Evolutionary conservation across 148 eudicot genomes (phyloP).

Genomic region (Amaranthus palmeri): DNA sequence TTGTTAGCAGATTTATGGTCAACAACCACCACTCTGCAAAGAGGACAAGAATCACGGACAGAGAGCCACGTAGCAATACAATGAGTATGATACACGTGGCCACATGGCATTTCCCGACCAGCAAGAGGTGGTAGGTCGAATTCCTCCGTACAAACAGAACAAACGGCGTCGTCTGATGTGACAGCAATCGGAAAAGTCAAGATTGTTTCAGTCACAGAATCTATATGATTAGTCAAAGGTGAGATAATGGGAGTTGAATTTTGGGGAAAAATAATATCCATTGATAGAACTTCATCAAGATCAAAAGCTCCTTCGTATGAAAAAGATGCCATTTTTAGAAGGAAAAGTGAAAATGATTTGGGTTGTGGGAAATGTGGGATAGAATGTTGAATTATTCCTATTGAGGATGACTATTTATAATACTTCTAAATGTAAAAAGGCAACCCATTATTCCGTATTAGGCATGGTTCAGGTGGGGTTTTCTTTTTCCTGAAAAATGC

Average conservation of each 20-base stretch:
- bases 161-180: constrained; percentile 16
- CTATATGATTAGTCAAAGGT: constrained; percentile 1
- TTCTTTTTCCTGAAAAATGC: too few species aligned
- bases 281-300: constrained; percentile 25
- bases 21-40: constrained; percentile 24
- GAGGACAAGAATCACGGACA: constrained; percentile 23
- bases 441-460: too few species aligned
- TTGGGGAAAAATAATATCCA: background rate
- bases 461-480: too few species aligned
- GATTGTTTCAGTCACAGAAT: background rate
- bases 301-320: constrained; percentile 23
- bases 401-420: too few species aligned
- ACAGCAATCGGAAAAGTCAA: constrained; percentile 14
- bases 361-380: background rate
- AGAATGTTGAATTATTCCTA: too few species aligned
- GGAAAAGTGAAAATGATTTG: background rate
- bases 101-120: constrained; percentile 26
- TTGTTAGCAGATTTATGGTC: constrained; percentile 13
- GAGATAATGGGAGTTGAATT: background rate
- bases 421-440: too few species aligned
- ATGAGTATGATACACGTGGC: constrained; percentile 29
- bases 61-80: constrained; percentile 35
- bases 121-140: constrained; percentile 16
- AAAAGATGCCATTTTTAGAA: constrained; percentile 12
- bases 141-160: constrained; percentile 20